These are phyloP conservation scores for Paraphysoderma sedebokerense DNA, from an alignment of 371 early-diverging fungal species.

Conservation along the genomic window DNA sequence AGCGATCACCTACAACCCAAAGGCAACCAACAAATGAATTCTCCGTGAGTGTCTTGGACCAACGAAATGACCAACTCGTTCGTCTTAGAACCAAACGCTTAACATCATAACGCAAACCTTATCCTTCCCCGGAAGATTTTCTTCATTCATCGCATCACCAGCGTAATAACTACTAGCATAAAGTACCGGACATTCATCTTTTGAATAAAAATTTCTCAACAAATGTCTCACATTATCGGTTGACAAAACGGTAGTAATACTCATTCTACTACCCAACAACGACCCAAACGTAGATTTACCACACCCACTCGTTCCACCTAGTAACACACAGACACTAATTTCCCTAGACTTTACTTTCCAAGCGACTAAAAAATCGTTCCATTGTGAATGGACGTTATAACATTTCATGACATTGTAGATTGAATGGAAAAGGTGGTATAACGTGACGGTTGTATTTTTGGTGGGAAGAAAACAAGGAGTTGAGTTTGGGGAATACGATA, in stretches of 20 bases:
- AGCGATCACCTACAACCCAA: conserved; percentile 3
- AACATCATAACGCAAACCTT: too few relatives aligned
- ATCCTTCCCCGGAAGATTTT: too few relatives aligned
- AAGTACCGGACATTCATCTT: conserved; percentile 8
- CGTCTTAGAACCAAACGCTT: too few relatives aligned
- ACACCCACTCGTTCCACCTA: conserved; percentile 8
- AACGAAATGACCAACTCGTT: too few relatives aligned
- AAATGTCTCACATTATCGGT: conserved; percentile 17
- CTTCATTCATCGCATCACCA: conserved; percentile 5
- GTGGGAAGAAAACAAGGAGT: too few relatives aligned
- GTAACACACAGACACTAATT: conserved; percentile 14
- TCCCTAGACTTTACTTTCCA: conserved; percentile 12
- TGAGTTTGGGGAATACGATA: too few relatives aligned
- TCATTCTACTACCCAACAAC: conserved; percentile 16
- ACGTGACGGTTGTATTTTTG: too few relatives aligned
- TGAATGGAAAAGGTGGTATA: too few relatives aligned
- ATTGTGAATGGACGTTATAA: too few relatives aligned
- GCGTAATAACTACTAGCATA: conserved; percentile 21
- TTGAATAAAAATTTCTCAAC: conserved; percentile 16
- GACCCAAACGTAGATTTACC: conserved; percentile 19
- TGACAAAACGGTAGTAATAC: conserved; percentile 17
- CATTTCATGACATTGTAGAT: too few relatives aligned
- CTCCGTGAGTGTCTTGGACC: too few relatives aligned
- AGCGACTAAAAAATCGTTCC: conserved; percentile 14
- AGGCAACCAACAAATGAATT: neutral